A percentile compares a stretch with the other conserved stretches of the same genome.
These are phyloP conservation scores for Kockovaella imperatae DNA, from an alignment of 768 basidiomycete genomes.

Conservation along the genomic window DNA sequence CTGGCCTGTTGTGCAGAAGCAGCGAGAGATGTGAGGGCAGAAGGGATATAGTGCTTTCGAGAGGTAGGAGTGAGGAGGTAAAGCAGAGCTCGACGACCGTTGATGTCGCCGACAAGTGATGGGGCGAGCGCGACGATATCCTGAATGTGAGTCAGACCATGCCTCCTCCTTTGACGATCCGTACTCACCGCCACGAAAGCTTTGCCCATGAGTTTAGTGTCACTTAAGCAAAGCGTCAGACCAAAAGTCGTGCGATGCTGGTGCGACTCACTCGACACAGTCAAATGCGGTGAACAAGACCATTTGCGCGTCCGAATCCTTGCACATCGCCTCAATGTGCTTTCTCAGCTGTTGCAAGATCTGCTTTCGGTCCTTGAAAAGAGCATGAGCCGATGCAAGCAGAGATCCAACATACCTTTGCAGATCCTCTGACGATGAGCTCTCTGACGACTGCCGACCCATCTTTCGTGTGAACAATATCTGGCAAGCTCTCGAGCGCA, in stretches of 20 bases:
- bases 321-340: conserved; percentile 78
- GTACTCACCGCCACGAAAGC: conserved; percentile 54
- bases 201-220: conserved; percentile 82
- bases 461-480: conserved; percentile 90
- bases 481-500: conserved; percentile 75
- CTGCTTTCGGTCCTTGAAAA: conserved; percentile 70
- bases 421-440: conserved; percentile 70
- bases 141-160: conserved; percentile 5
- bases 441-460: conserved; percentile 79
- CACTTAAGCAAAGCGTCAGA: conserved; percentile 49
- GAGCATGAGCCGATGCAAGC: neutral
- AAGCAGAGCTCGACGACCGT: conserved; percentile 68
- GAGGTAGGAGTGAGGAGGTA: conserved; percentile 77
- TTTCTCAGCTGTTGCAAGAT: conserved; percentile 83
- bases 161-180: neutral
- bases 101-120: conserved; percentile 53
- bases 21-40: conserved; percentile 61
- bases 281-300: conserved; percentile 86
- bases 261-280: conserved; percentile 64
- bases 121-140: conserved; percentile 58
- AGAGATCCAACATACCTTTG: conserved; percentile 56
- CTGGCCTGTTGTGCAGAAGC: conserved; percentile 58
- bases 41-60: conserved; percentile 79
- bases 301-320: conserved; percentile 80
- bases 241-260: neutral